A percentile compares a stretch with the other conserved stretches of the same genome.
phyloP scores from a whole-genome alignment of 2,329 filamentous ascomycete genomes.

The Nothophaeocryptopus gaeumannii region DNA sequence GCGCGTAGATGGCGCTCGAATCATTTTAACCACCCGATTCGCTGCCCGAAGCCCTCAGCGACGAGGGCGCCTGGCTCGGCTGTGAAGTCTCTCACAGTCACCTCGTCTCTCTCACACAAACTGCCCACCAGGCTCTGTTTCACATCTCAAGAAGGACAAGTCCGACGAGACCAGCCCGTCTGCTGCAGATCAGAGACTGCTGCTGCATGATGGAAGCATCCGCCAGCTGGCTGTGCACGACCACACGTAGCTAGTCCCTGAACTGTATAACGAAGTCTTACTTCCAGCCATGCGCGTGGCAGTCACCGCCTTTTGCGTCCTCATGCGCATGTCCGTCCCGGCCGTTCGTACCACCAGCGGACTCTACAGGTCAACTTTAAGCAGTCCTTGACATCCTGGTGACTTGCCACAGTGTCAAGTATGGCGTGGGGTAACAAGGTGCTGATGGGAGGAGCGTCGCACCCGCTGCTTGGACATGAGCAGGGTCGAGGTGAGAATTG shows the following conservation, averaged over 20 bases:
- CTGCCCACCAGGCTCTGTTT: not conserved
- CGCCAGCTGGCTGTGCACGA: slow-evolving; percentile 9
- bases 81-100: not conserved
- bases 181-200: not conserved
- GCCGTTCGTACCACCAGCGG: too few relatives aligned
- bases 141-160: too few relatives aligned
- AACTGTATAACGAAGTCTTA: slow-evolving; percentile 2
- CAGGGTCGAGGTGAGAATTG: slow-evolving; percentile 4
- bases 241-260: slow-evolving; percentile 1
- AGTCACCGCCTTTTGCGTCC: slow-evolving; percentile 15
- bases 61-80: slow-evolving; percentile 1
- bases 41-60: not conserved
- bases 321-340: slow-evolving; percentile 4
- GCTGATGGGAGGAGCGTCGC: not conserved
- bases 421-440: not conserved
- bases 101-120: not conserved
- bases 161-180: too few relatives aligned
- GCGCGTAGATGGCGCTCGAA: too few relatives aligned
- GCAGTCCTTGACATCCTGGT: not conserved
- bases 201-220: slow-evolving; percentile 11
- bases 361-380: too few relatives aligned
- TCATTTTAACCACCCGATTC: not conserved
- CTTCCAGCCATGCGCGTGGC: slow-evolving; percentile 11
- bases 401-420: not conserved
- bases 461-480: too few relatives aligned